Base-by-base conservation (phyloP, 2,329 filamentous ascomycete species). In the Sordariomycetes sp. region DNA sequence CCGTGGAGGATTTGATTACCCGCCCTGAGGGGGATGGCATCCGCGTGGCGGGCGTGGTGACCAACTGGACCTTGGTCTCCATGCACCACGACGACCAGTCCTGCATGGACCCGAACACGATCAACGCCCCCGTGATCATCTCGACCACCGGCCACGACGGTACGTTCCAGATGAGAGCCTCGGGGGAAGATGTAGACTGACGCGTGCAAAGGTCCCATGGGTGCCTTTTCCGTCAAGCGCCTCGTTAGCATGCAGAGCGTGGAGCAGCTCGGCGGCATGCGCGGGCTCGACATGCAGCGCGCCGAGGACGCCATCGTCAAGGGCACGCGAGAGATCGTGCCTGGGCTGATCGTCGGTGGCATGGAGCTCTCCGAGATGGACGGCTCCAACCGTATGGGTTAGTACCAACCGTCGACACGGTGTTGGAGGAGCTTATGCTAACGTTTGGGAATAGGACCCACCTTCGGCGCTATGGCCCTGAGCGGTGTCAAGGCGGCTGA, bases 61-160 rank as follows among this genome's bases (percentile, higher is more conserved):
- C 90, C 67, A 97, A 97, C 81, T 97, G 91, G 91, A 96, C 91
- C 1, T 81, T 96, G 28, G 91, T 96, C 54, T 83, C 86, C 51
- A 88, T 93, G 79, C 87, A 92, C 72, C 88, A 92, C 72, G 88
- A 91, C 69, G 88, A 93, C 70, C 90, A 96, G 76, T 89, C 84
- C 61, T 96, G 91, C 86, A 96, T 96, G 91, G 92, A 96, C 72
- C 91, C 91, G 64, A 96, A 94, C 82, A 96, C 91, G 67, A 96
- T 96, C 81, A 96, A 96, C 69, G 90, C 90, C 0, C 90, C 91
- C 1, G 73, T 96, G 60, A 79, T 96, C 68, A 88, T 97, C 76
- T 90, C 86, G 59, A 96, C 91, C 25, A 96, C 91, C 0, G 92
- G 91, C 55, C 91, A 97, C 67, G 91, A 97, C 64, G 92, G 59